Conservation (phyloP, 2,329 filamentous ascomycete genomes). For the Helminthosporium solani region DNA sequence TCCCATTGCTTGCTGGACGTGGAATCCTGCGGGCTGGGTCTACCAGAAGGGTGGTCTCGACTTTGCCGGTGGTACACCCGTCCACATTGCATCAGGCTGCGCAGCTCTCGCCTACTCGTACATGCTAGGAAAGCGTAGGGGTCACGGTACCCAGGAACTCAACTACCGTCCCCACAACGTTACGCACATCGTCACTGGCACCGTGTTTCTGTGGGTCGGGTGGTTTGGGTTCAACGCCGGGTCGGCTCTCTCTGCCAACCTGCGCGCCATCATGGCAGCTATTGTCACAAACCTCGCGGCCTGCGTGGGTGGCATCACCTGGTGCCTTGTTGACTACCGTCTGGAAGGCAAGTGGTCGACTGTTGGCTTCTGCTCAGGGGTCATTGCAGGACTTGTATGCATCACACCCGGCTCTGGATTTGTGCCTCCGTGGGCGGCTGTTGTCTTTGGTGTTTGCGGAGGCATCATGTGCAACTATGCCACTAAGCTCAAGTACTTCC, state of each 20-base stretch:
- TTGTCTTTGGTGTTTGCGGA: slow-evolving; percentile 75
- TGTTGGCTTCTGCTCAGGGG: slow-evolving; percentile 88
- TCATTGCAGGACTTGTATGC: slow-evolving; percentile 81
- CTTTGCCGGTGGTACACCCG: slow-evolving; percentile 86
- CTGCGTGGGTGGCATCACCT: slow-evolving; percentile 81
- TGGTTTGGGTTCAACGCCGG: slow-evolving; percentile 97
- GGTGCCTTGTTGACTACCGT: slow-evolving; percentile 86
- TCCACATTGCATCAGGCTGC: slow-evolving; percentile 81
- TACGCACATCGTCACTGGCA: slow-evolving; percentile 87
- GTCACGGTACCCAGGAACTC: slow-evolving; percentile 82
- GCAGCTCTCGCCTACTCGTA: slow-evolving; percentile 87
- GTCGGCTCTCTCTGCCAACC: slow-evolving; percentile 75
- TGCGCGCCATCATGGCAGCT: slow-evolving; percentile 83
- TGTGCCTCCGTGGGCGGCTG: slow-evolving; percentile 80
- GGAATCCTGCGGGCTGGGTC: slow-evolving; percentile 82
- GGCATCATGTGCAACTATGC: slow-evolving; percentile 82
- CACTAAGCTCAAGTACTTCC: slow-evolving; percentile 84
- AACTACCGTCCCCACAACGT: slow-evolving; percentile 94
- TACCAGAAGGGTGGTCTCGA: slow-evolving; percentile 78
- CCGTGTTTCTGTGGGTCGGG: slow-evolving; percentile 91
- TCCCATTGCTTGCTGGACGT: slow-evolving; percentile 92
- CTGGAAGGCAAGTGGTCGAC: slow-evolving; percentile 90
- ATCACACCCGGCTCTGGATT: slow-evolving; percentile 88
- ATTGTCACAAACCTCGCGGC: slow-evolving; percentile 84
- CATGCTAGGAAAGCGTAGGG: slow-evolving; percentile 82